Base-by-base conservation (phyloP, 1,139 yeast genomes). In the Hansenula lynferdii region DNA sequence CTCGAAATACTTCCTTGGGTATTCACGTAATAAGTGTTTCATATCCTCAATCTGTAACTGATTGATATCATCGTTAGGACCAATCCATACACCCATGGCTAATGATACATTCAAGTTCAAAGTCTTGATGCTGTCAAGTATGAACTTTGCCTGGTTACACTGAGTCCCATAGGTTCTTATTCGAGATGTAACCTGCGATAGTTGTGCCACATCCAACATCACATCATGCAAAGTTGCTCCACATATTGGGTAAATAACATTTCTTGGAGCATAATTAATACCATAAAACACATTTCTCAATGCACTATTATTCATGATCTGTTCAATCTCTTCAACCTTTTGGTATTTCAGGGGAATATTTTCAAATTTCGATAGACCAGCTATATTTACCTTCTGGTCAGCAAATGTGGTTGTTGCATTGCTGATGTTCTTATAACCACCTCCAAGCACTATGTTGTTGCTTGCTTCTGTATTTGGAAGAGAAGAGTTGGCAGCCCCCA, bases 81-180 rank as follows among this genome's bases (percentile, higher is more conserved):
- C 77, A 31, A 80, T 72, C 85, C 85, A 78, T 2, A 82, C 72
- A 1, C 89, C 89, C 53, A 81, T 55, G 0, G 85, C 62, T 22
- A 83, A 54, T 0, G 80, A 72, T 69, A 81, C 67, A 46, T 79
- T 70, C 30, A 80, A 55, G 18, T 70, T 62, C 40, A 78, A 58
- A 7, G 65, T 65, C 35, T 63, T 59, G 14, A 83, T 75, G 0
- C 85, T 74, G 15, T 73, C 71, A 35, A 83, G 57, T 15, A 80
- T 71, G 30, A 60, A 57, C 17, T 68, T 72, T 1, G 72, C 70
- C 52, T 80, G 87, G 31, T 69, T 58, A 48, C 90, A 82, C 44
- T 79, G 85, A 45, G 79, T 72, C 1, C 85, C 84, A 50, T 77
- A 79, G 7, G 77, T 69, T 46, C 82, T 65, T 11, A 83, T 56